Evolutionary conservation across 305 asterid genomes (phyloP).

Genomic region (Euphrasia arctica): DNA sequence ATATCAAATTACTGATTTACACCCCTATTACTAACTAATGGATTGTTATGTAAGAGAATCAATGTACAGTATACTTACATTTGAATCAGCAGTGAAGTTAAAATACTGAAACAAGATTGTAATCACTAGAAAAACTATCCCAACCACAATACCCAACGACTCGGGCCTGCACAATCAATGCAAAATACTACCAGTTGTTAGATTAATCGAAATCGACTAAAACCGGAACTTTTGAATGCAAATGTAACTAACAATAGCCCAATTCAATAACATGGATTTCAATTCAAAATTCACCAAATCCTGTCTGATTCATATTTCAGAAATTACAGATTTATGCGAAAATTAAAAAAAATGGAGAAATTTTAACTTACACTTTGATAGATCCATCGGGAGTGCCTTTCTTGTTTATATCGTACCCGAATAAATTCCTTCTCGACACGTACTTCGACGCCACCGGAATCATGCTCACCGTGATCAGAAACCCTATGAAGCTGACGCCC

Average conservation of each 20-base stretch:
- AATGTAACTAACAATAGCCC: constrained; percentile 4
- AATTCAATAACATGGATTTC: not conserved
- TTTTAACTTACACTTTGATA: constrained; percentile 72
- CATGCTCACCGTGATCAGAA: constrained; percentile 43
- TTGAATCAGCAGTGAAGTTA: constrained; percentile 63
- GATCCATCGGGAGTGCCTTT: constrained; percentile 85
- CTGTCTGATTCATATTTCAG: not conserved
- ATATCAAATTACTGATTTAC: not conserved
- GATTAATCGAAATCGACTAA: not conserved
- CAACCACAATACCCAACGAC: constrained; percentile 53
- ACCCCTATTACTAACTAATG: not conserved
- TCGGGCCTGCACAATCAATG: constrained; percentile 46
- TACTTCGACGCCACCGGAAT: constrained; percentile 82
- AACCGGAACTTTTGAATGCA: not conserved
- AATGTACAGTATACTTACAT: constrained; percentile 31
- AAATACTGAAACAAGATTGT: constrained; percentile 52
- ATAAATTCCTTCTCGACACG: constrained; percentile 63
- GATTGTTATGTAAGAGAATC: constrained; percentile 2
- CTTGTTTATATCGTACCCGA: constrained; percentile 80
- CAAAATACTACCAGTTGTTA: constrained; percentile 15
- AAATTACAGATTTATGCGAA: not conserved
- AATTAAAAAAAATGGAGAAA: not conserved
- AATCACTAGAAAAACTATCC: constrained; percentile 46
- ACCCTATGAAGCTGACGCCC: constrained; percentile 55
- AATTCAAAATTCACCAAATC: not conserved